Percentiles rank a stretch among this genome's conserved stretches.
Conservation (phyloP, 179 eudicot genomes). For the Drosera spatulata region DNA sequence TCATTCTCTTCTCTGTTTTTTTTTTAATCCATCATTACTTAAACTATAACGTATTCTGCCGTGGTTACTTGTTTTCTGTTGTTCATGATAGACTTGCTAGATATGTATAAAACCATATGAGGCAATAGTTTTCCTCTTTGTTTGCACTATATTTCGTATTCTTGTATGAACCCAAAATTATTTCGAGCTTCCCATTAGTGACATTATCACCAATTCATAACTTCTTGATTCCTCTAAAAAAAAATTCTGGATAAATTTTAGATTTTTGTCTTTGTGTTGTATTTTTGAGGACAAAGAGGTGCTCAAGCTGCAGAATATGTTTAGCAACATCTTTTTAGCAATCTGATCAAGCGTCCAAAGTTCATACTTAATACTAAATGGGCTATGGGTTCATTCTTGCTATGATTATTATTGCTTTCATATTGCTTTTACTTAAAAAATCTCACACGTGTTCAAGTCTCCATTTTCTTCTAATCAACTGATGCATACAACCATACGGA, state of each 20-base stretch:
- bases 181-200: too few relatives aligned
- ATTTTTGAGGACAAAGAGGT: constrained; percentile 80
- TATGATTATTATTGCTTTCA: neutral
- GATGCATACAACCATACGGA: constrained; percentile 92
- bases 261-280: neutral
- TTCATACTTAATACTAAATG: constrained; percentile 94
- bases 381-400: constrained; percentile 54
- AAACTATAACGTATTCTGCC: neutral
- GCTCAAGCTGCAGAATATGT: constrained; percentile 99
- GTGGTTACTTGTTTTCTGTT: too few relatives aligned
- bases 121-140: too few relatives aligned
- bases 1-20: constrained; percentile 9
- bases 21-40: neutral
- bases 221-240: too few relatives aligned
- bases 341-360: constrained; percentile 88
- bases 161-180: too few relatives aligned
- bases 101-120: too few relatives aligned
- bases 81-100: too few relatives aligned
- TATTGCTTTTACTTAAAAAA: neutral
- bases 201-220: too few relatives aligned
- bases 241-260: too few relatives aligned
- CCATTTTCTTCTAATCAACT: constrained; percentile 29
- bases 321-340: constrained; percentile 85
- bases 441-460: neutral
- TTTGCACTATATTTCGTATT: too few relatives aligned